Percentiles rank a stretch among this genome's conserved stretches.
Conservation (phyloP, 257 asterid species). For the Nicotiana otophora region DNA sequence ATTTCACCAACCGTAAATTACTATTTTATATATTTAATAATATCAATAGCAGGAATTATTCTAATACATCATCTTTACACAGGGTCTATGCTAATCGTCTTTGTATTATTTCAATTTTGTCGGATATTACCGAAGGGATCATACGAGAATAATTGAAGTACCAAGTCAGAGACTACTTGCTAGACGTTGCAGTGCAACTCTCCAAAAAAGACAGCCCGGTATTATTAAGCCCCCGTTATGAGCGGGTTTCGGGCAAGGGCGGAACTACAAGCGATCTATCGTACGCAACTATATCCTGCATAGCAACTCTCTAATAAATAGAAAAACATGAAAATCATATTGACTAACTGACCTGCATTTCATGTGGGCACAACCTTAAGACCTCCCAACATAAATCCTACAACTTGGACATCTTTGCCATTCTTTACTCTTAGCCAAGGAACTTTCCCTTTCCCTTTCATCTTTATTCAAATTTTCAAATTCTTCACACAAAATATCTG, state of each 20-base stretch:
- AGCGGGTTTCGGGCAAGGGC: rapidly evolving
- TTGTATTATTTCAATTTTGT: too few relatives aligned
- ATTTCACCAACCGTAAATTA: too few relatives aligned
- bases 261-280: too few relatives aligned
- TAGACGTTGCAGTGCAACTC: not conserved
- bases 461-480: slow-evolving; percentile 31
- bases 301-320: not conserved
- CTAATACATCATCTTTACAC: too few relatives aligned
- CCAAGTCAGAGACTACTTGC: too few relatives aligned
- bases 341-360: slow-evolving; percentile 19
- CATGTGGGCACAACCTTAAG: slow-evolving; percentile 18
- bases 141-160: too few relatives aligned
- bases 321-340: not conserved
- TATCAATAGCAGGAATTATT: too few relatives aligned
- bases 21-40: not conserved
- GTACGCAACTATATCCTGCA: too few relatives aligned
- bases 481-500: slow-evolving; percentile 33
- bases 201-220: too few relatives aligned
- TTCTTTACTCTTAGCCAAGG: slow-evolving; percentile 4
- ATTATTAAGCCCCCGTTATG: too few relatives aligned
- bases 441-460: slow-evolving; percentile 17
- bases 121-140: too few relatives aligned
- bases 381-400: slow-evolving; percentile 15
- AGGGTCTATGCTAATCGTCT: too few relatives aligned
- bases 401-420: slow-evolving; percentile 30